These are phyloP conservation scores for Biscogniauxia mediterranea DNA, from an alignment of 2,329 filamentous ascomycete species.

Conservation along the genomic window DNA sequence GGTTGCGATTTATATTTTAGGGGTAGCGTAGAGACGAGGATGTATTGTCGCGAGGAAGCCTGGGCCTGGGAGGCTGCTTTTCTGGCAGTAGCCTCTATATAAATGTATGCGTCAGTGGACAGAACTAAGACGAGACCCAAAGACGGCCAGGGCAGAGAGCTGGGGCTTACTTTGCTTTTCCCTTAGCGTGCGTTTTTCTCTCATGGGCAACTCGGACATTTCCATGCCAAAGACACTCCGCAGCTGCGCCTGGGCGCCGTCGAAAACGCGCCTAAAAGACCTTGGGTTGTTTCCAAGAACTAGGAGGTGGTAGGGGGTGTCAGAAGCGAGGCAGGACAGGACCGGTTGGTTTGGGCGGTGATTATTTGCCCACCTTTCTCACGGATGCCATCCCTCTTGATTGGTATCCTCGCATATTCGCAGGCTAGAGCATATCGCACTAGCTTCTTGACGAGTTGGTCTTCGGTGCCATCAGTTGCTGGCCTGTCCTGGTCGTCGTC, in stretches of 20 bases:
- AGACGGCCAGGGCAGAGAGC: not conserved
- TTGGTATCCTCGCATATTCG: conserved; percentile 60
- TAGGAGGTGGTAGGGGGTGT: conserved; percentile 26
- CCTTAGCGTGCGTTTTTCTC: conserved; percentile 77
- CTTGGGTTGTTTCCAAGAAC: conserved; percentile 70
- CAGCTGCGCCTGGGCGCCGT: conserved; percentile 70
- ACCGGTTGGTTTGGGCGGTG: not conserved
- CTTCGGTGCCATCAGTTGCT: conserved; percentile 36
- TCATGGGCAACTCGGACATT: conserved; percentile 76
- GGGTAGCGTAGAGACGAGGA: conserved; percentile 73
- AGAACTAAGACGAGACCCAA: conserved; percentile 1
- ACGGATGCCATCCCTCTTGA: conserved; percentile 60
- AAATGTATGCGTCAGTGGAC: conserved; percentile 34
- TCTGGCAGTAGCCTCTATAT: conserved; percentile 35
- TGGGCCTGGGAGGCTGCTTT: conserved; percentile 46
- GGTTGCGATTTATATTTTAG: conserved; percentile 60
- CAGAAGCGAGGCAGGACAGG: not conserved
- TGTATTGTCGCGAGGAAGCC: conserved; percentile 67
- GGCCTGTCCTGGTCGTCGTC: conserved; percentile 13
- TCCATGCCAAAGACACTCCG: conserved; percentile 84
- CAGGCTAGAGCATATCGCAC: conserved; percentile 67
- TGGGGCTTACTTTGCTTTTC: conserved; percentile 65
- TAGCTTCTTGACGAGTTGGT: conserved; percentile 62
- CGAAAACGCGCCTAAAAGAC: conserved; percentile 75
- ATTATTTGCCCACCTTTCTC: conserved; percentile 54